Conservation (phyloP, 768 basidiomycete species). For the Porphyrellus cyaneotinctus region DNA sequence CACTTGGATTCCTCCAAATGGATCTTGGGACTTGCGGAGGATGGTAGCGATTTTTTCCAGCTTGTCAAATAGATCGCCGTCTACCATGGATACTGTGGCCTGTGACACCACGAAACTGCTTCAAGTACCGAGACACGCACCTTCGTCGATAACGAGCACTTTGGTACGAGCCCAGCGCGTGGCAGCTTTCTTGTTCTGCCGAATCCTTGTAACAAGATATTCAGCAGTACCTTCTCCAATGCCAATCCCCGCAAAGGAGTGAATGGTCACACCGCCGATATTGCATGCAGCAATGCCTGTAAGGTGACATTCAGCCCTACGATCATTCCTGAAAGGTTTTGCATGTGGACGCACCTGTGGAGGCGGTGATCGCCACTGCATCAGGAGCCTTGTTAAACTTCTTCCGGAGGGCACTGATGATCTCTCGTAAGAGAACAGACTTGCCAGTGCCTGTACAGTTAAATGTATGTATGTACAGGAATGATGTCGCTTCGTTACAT, state of each 20-base stretch:
- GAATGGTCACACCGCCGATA: constrained; percentile 92
- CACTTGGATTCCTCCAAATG: constrained; percentile 95
- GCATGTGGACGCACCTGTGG: constrained; percentile 58
- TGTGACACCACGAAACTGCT: neutral
- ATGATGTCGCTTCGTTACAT: constrained; percentile 24
- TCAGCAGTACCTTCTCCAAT: constrained; percentile 66
- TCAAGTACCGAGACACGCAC: constrained; percentile 32
- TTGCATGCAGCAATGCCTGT: constrained; percentile 94
- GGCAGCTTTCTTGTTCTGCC: constrained; percentile 79
- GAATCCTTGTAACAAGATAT: constrained; percentile 59
- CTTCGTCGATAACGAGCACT: constrained; percentile 82
- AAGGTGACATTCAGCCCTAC: neutral
- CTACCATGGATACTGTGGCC: constrained; percentile 89
- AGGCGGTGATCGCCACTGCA: constrained; percentile 90
- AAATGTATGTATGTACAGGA: constrained; percentile 16
- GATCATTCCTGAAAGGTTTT: neutral
- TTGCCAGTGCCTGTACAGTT: constrained; percentile 80
- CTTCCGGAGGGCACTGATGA: constrained; percentile 69
- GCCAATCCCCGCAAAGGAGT: constrained; percentile 94
- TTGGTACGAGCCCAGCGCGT: constrained; percentile 80
- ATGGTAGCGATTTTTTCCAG: constrained; percentile 64
- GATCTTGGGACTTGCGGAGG: constrained; percentile 56
- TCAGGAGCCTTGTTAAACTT: constrained; percentile 52
- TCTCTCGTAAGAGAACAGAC: constrained; percentile 89
- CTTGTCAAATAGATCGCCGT: constrained; percentile 91